Conservation (phyloP, 1,284 basidiomycete species). For the Hypsizygus ulmarius region DNA sequence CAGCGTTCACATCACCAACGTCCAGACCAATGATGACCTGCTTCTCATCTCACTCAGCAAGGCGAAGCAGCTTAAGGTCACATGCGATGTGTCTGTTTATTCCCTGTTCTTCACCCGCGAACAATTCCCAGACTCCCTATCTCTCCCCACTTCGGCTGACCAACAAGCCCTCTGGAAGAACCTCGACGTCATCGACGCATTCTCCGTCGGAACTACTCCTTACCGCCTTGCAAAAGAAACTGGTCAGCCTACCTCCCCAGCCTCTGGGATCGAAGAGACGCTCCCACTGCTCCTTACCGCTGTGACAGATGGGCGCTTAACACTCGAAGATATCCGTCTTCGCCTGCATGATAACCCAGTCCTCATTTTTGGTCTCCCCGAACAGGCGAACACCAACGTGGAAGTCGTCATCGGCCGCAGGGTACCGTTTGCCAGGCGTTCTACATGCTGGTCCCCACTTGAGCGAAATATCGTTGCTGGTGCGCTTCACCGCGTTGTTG, state of each 20-base stretch:
- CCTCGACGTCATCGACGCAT: conserved; percentile 83
- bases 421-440: conserved; percentile 52
- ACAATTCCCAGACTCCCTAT: conserved; percentile 64
- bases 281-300: conserved; percentile 88
- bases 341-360: conserved; percentile 92
- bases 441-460: conserved; percentile 82
- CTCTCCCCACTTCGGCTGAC: conserved; percentile 77
- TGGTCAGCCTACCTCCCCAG: conserved; percentile 63
- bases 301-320: conserved; percentile 77
- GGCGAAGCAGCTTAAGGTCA: conserved; percentile 90
- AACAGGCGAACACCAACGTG: conserved; percentile 85
- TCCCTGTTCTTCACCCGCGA: conserved; percentile 87
- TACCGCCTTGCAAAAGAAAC: conserved; percentile 75
- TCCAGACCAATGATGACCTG: conserved; percentile 86
- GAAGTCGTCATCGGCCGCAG: conserved; percentile 90
- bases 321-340: conserved; percentile 78
- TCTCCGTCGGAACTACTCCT: conserved; percentile 87
- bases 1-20: conserved; percentile 92
- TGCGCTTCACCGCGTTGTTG: conserved; percentile 85
- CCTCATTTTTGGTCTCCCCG: conserved; percentile 87
- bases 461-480: conserved; percentile 68
- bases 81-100: conserved; percentile 94
- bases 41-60: conserved; percentile 93
- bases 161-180: conserved; percentile 89
- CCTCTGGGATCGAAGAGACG: conserved; percentile 86